phyloP scores from a whole-genome alignment of 2,329 filamentous ascomycete species.

The Nemania serpens region DNA sequence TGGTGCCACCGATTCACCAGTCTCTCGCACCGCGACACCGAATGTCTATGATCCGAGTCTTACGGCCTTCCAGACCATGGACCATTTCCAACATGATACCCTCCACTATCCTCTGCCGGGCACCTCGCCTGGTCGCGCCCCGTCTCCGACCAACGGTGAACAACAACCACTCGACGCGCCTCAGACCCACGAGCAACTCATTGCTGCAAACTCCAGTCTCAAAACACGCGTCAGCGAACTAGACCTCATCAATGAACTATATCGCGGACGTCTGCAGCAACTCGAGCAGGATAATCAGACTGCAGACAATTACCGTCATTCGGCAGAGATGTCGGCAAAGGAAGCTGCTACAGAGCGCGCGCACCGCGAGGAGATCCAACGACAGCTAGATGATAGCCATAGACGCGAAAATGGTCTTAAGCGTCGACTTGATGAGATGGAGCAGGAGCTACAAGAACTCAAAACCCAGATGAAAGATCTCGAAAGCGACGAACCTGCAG shows the following conservation, averaged over 20 bases:
- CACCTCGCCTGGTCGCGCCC: conserved; percentile 57
- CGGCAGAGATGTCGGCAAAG: conserved; percentile 58
- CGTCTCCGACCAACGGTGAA: conserved; percentile 59
- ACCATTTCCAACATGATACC: conserved; percentile 66
- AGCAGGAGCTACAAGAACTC: conserved; percentile 55
- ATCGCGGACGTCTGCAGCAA: conserved; percentile 76
- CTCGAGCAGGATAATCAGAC: conserved; percentile 76
- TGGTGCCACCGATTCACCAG: conserved; percentile 71
- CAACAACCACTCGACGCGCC: conserved; percentile 70
- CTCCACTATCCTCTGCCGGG: conserved; percentile 56
- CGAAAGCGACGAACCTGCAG: conserved; percentile 34
- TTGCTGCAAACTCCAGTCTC: conserved; percentile 81
- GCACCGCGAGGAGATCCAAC: conserved; percentile 55
- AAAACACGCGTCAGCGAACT: conserved; percentile 95
- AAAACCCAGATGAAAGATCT: conserved; percentile 37
- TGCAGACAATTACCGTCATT: conserved; percentile 57
- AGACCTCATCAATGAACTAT: conserved; percentile 89
- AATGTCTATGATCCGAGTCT: conserved; percentile 75
- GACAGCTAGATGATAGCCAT: conserved; percentile 76
- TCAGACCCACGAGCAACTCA: conserved; percentile 78
- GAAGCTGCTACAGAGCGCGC: conserved; percentile 62
- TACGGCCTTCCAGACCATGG: conserved; percentile 79
- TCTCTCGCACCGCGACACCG: conserved; percentile 80
- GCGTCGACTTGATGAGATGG: conserved; percentile 78
- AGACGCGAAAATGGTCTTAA: conserved; percentile 81